phyloP scores from a whole-genome alignment of 129 eudicot genomes.

The Flaveria ramosissima region DNA sequence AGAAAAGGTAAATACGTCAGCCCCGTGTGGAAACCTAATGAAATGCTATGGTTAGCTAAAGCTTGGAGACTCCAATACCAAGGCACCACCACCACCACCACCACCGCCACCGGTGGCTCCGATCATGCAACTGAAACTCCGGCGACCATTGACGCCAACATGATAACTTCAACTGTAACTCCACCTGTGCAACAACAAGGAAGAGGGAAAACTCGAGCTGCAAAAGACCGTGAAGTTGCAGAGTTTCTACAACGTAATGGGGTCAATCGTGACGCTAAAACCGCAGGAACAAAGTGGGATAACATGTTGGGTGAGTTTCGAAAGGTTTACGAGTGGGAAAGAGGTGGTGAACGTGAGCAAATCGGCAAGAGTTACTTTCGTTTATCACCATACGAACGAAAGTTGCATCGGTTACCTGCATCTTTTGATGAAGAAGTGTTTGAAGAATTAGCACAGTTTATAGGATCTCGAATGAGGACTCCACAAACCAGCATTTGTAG shows the following conservation, averaged over 20 bases:
- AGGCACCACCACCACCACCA: slow-evolving; percentile 24
- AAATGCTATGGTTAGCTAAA: slow-evolving; percentile 70
- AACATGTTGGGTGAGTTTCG: slow-evolving; percentile 87
- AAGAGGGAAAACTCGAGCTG: slow-evolving; percentile 74
- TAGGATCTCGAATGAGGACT: slow-evolving; percentile 71
- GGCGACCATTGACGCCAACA: not conserved
- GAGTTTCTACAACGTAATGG: slow-evolving; percentile 64
- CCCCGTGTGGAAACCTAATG: slow-evolving; percentile 88
- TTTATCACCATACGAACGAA: slow-evolving; percentile 67
- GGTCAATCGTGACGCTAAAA: slow-evolving; percentile 70
- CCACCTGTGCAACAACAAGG: slow-evolving; percentile 33
- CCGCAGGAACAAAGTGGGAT: slow-evolving; percentile 87
- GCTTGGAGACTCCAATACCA: slow-evolving; percentile 83
- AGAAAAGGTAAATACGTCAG: slow-evolving; percentile 79
- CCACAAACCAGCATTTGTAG: slow-evolving; percentile 27
- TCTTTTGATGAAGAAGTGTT: slow-evolving; percentile 82
- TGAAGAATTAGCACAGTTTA: slow-evolving; percentile 71
- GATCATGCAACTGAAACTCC: not conserved
- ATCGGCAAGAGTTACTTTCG: slow-evolving; percentile 72
- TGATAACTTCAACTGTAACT: too few species aligned
- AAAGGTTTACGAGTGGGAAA: slow-evolving; percentile 77
- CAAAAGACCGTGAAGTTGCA: slow-evolving; percentile 70
- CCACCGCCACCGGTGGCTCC: not conserved
- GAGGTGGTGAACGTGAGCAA: slow-evolving; percentile 72
- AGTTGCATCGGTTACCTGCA: slow-evolving; percentile 64